A percentile compares a stretch with the other conserved stretches of the same genome.
phyloP scores from a whole-genome alignment of 202 grass and related monocot genomes.

The Zizania palustris region DNA sequence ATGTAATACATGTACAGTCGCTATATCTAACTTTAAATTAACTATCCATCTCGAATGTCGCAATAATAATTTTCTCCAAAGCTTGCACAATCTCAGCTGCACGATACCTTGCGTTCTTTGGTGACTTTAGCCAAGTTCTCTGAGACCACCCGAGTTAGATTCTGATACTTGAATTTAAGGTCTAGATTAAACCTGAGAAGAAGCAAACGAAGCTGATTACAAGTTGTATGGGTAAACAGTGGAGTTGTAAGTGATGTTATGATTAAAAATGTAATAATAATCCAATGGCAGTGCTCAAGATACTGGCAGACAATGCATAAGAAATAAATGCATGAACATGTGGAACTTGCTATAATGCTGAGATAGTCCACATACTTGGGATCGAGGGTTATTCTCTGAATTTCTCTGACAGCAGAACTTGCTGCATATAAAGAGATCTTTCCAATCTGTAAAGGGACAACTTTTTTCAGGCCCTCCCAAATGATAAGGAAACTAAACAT shows the following conservation, averaged over 20 bases:
- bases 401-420: conserved; percentile 92
- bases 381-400: conserved; percentile 90
- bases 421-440: conserved; percentile 95
- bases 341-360: not conserved
- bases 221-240: not conserved
- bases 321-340: conserved; percentile 18
- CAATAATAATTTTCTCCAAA: conserved; percentile 2
- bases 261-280: conserved; percentile 35
- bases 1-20: conserved; percentile 59
- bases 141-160: conserved; percentile 75
- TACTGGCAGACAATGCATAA: not conserved
- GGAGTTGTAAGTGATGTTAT: not conserved
- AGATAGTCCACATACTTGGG: conserved; percentile 59
- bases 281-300: conserved; percentile 4
- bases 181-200: conserved; percentile 74
- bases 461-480: conserved; percentile 1
- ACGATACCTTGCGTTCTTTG: conserved; percentile 61
- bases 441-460: conserved; percentile 59
- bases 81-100: conserved; percentile 47
- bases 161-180: conserved; percentile 66
- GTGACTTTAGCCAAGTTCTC: conserved; percentile 78
- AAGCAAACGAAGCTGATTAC: conserved; percentile 21
- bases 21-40: conserved; percentile 44
- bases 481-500: not conserved
- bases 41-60: conserved; percentile 13